A percentile compares a stretch with the other conserved stretches of the same genome.
These are phyloP conservation scores for Didymella sp. DNA, from an alignment of 2,329 filamentous ascomycete species.

Conservation along the genomic window DNA sequence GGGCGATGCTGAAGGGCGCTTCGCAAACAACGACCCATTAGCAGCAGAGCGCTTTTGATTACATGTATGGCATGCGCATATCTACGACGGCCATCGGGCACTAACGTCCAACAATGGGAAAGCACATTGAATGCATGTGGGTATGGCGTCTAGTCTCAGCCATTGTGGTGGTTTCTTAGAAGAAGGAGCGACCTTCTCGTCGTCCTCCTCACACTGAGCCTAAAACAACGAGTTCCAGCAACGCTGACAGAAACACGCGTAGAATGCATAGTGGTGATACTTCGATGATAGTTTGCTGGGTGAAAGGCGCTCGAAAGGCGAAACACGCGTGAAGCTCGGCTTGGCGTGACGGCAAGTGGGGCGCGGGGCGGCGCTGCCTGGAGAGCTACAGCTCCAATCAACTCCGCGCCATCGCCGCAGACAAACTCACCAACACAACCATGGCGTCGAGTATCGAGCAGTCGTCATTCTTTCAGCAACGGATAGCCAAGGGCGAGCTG, in stretches of 20 bases:
- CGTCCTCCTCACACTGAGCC: too few species aligned
- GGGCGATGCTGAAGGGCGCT: background rate
- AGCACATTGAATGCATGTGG: background rate
- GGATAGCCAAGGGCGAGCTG: slow-evolving; percentile 33
- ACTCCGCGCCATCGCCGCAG: slow-evolving; percentile 23
- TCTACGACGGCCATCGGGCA: background rate
- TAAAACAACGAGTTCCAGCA: background rate
- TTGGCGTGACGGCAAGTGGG: slow-evolving; percentile 11
- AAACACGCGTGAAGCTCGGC: background rate
- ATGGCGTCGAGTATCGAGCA: slow-evolving; percentile 48
- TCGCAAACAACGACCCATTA: background rate
- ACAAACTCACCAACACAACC: slow-evolving; percentile 24
- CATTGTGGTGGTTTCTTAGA: background rate
- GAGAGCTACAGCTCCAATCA: slow-evolving; percentile 16
- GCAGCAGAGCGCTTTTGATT: background rate
- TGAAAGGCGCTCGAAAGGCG: background rate
- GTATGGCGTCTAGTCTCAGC: background rate
- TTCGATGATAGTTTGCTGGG: background rate
- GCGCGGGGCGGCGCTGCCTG: slow-evolving; percentile 12
- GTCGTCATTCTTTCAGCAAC: slow-evolving; percentile 46
- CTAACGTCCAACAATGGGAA: background rate
- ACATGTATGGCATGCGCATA: background rate
- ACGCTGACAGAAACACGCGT: background rate
- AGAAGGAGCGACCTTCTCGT: background rate
- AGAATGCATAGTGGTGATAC: background rate